phyloP scores from a whole-genome alignment of 2,329 filamentous ascomycete species.

The Colletotrichum gigasporum region DNA sequence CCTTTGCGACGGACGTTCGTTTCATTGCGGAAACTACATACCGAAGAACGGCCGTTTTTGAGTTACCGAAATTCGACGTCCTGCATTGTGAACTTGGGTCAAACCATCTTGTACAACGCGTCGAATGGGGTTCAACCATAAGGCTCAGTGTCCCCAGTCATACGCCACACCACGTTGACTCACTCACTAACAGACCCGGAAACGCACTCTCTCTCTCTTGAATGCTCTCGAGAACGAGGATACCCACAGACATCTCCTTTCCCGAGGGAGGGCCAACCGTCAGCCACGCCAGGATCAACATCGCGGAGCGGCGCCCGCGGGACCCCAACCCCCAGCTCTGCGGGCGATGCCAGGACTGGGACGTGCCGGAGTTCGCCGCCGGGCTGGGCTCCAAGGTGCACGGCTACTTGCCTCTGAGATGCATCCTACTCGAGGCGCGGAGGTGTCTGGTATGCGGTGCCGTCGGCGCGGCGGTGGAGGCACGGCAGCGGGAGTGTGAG shows the following conservation, averaged over 20 bases:
- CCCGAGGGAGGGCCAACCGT: background rate
- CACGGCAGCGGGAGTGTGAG: background rate
- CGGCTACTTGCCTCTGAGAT: background rate
- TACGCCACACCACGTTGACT: too few relatives aligned
- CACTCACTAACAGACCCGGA: too few relatives aligned
- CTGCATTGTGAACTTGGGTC: too few relatives aligned
- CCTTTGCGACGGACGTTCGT: too few relatives aligned
- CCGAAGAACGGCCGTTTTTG: too few relatives aligned
- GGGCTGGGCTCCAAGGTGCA: conserved; percentile 9
- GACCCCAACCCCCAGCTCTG: conserved; percentile 9
- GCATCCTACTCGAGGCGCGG: background rate
- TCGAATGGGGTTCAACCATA: too few relatives aligned
- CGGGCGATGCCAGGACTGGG: conserved; percentile 16
- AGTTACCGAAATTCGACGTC: too few relatives aligned
- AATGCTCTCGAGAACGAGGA: conserved; percentile 14
- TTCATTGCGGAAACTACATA: too few relatives aligned
- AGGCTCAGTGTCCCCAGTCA: too few relatives aligned
- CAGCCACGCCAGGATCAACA: background rate
- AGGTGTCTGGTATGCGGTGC: background rate
- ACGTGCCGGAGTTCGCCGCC: conserved; percentile 14
- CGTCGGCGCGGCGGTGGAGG: background rate
- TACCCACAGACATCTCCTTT: conserved; percentile 1
- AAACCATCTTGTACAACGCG: background rate
- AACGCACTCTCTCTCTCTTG: background rate
- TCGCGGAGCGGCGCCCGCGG: background rate